Evolutionary conservation across 1,139 yeast species (phyloP).

Genomic region (Sugiyamaella japonica): DNA sequence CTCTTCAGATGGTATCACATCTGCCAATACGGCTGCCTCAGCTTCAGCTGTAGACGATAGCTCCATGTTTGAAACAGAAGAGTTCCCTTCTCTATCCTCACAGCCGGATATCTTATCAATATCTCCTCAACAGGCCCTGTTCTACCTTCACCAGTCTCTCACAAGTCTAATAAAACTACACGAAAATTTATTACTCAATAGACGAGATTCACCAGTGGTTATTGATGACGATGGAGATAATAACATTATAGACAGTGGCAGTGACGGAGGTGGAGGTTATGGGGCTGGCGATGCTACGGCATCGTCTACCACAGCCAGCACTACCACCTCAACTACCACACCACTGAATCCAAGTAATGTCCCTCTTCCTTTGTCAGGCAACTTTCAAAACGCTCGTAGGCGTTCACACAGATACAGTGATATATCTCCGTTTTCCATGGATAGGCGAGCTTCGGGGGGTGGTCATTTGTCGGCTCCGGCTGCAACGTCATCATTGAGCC

Average conservation of each 20-base stretch:
- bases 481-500: neutral
- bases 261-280: neutral
- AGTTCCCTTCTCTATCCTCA: constrained; percentile 16
- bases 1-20: neutral
- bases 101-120: constrained; percentile 26
- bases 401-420: constrained; percentile 7
- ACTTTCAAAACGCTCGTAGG: constrained; percentile 6
- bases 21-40: neutral
- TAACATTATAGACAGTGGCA: constrained; percentile 7
- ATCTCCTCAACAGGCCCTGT: constrained; percentile 30
- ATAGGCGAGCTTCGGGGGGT: constrained; percentile 4
- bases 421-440: constrained; percentile 14
- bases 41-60: neutral
- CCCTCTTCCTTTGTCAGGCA: constrained; percentile 9
- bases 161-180: constrained; percentile 26
- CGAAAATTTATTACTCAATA: constrained; percentile 14
- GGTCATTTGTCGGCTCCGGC: constrained; percentile 1
- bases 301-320: neutral
- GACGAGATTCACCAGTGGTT: constrained; percentile 5
- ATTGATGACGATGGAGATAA: constrained; percentile 11
- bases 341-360: constrained; percentile 1
- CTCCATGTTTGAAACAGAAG: constrained; percentile 5
- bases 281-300: neutral
- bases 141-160: constrained; percentile 29
- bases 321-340: neutral